phyloP scores from a whole-genome alignment of 2,329 filamentous ascomycete species.

The Stagonosporopsis tanaceti region DNA sequence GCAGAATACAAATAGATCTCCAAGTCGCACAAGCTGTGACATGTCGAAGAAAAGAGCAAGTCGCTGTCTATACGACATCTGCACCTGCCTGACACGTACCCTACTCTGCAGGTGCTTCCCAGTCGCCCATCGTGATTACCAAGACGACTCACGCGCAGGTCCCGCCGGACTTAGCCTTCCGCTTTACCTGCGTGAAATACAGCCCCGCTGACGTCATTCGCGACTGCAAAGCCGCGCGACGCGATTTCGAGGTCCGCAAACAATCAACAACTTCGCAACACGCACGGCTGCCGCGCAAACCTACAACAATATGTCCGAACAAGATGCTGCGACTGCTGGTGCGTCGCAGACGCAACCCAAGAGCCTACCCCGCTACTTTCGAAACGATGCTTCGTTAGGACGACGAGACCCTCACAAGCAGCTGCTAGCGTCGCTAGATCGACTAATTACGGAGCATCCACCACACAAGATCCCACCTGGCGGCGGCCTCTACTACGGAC shows the following conservation, averaged over 20 bases:
- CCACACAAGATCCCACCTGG: conserved; percentile 56
- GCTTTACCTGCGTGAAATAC: neutral
- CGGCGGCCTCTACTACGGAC: conserved; percentile 60
- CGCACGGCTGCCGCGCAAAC: neutral
- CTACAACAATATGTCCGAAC: conserved; percentile 38
- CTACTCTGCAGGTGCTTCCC: neutral
- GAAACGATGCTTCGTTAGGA: conserved; percentile 49
- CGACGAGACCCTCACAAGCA: conserved; percentile 59
- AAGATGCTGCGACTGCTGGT: conserved; percentile 23
- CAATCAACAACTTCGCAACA: conserved; percentile 6
- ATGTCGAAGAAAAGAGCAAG: neutral
- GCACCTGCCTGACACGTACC: neutral
- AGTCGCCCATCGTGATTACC: neutral
- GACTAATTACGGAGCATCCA: conserved; percentile 58
- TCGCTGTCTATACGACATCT: neutral
- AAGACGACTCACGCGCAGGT: neutral
- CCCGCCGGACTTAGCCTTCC: neutral
- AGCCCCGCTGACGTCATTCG: conserved; percentile 37
- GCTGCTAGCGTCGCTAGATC: conserved; percentile 58
- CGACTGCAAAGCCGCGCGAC: neutral
- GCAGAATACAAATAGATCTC: neutral
- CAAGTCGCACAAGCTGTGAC: too few relatives aligned
- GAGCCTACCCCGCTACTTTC: conserved; percentile 51
- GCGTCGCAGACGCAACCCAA: conserved; percentile 33
- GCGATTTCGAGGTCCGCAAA: neutral